Conservation (phyloP, 192 early-diverging fungal genomes). For the Backusella macrospora region DNA sequence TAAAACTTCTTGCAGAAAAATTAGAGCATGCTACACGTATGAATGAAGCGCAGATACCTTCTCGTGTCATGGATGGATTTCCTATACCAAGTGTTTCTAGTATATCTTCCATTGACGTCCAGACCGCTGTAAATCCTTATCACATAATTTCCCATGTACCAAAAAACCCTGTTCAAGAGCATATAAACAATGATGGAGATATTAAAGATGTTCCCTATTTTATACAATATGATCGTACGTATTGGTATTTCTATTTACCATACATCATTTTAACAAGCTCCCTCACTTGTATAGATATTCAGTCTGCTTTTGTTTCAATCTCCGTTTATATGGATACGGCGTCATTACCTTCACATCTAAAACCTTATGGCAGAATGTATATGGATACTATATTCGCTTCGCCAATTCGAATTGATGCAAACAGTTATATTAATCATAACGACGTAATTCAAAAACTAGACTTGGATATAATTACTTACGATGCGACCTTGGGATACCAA, state of each 20-base stretch:
- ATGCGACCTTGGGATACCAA: conserved; percentile 40
- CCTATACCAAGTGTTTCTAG: conserved; percentile 51
- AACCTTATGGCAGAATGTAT: conserved; percentile 52
- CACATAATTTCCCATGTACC: neutral
- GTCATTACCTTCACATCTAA: conserved; percentile 44
- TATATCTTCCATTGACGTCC: conserved; percentile 53
- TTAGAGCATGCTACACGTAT: conserved; percentile 44
- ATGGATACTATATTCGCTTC: conserved; percentile 54
- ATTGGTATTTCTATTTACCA: neutral
- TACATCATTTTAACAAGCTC: neutral
- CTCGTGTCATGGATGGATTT: conserved; percentile 55
- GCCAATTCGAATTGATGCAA: conserved; percentile 39
- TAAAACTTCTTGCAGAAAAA: conserved; percentile 46
- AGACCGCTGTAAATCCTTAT: conserved; percentile 43
- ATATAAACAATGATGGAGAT: conserved; percentile 44
- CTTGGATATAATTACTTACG: conserved; percentile 54
- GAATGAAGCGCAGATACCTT: conserved; percentile 57
- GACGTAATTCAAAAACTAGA: conserved; percentile 50
- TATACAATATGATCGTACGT: conserved; percentile 57
- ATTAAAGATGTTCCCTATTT: conserved; percentile 46
- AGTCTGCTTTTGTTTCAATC: conserved; percentile 54
- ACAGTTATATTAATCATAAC: conserved; percentile 43
- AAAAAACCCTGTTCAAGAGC: conserved; percentile 40
- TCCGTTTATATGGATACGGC: conserved; percentile 51
- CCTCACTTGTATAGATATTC: conserved; percentile 38